phyloP scores from a whole-genome alignment of 306 rosid species.

The Morella rubra region DNA sequence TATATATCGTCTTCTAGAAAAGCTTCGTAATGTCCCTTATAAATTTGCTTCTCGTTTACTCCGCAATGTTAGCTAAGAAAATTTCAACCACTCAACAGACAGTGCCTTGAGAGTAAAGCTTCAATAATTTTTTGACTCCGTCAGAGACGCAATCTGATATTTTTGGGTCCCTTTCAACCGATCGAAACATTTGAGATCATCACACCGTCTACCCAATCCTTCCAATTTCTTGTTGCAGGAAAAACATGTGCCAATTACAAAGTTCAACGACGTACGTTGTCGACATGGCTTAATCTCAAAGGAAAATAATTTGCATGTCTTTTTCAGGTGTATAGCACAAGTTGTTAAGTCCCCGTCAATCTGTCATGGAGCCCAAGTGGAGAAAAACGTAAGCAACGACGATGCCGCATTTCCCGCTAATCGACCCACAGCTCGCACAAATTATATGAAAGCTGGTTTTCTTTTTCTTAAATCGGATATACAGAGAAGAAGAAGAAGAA shows the following conservation, averaged over 20 bases:
- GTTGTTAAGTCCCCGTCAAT: slow-evolving; percentile 19
- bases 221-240: background rate
- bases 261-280: background rate
- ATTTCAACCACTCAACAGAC: background rate
- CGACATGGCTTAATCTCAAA: background rate
- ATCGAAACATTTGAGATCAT: background rate
- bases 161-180: background rate
- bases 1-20: too few species aligned
- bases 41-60: background rate
- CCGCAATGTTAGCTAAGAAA: background rate
- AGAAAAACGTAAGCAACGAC: background rate
- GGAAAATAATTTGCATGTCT: background rate
- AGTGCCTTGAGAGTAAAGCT: background rate
- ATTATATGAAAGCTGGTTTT: background rate
- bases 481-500: background rate
- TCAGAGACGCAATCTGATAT: background rate
- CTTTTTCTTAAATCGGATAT: too few species aligned
- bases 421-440: background rate
- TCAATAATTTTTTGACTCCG: background rate
- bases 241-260: background rate
- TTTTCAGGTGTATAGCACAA: background rate
- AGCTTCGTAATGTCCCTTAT: too few species aligned
- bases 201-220: background rate
- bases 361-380: background rate
- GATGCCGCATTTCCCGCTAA: background rate